Percentiles rank a stretch among this genome's conserved stretches.
These are phyloP conservation scores for Phytophthora fragariae DNA, from an alignment of 352 stramenopile species.

Conservation along the genomic window DNA sequence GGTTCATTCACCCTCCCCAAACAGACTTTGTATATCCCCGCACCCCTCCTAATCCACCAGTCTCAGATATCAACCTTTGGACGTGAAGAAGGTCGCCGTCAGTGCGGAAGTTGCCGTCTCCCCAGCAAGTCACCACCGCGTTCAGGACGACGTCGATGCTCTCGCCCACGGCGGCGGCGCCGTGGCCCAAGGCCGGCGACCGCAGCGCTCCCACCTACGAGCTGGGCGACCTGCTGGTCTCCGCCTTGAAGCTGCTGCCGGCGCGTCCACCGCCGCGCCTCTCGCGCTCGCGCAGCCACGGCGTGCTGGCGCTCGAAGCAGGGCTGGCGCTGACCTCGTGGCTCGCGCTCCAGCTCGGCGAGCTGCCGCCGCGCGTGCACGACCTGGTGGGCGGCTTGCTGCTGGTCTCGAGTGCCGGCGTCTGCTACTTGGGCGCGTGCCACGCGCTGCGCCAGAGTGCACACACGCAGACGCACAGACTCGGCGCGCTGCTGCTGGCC, in stretches of 20 bases:
- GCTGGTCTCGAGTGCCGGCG: conserved; percentile 55
- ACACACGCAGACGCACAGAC: conserved; percentile 14
- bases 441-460: conserved; percentile 39
- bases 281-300: conserved; percentile 30
- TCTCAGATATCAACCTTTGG: not conserved
- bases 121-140: not conserved
- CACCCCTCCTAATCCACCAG: not conserved
- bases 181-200: conserved; percentile 23
- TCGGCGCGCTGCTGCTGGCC: conserved; percentile 60
- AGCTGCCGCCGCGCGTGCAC: conserved; percentile 49
- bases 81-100: conserved; percentile 4
- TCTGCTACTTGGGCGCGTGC: conserved; percentile 59
- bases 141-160: conserved; percentile 16
- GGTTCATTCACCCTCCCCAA: conserved; percentile 4
- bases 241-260: conserved; percentile 36
- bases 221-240: conserved; percentile 66
- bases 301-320: conserved; percentile 33
- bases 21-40: conserved; percentile 2
- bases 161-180: not conserved
- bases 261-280: not conserved
- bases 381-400: conserved; percentile 64
- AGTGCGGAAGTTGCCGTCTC: conserved; percentile 36
- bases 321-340: conserved; percentile 42
- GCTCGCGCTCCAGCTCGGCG: conserved; percentile 33
- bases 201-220: conserved; percentile 43